Base-by-base conservation (phyloP, 2,329 filamentous ascomycete species). In the Geoglossum cookeanum region DNA sequence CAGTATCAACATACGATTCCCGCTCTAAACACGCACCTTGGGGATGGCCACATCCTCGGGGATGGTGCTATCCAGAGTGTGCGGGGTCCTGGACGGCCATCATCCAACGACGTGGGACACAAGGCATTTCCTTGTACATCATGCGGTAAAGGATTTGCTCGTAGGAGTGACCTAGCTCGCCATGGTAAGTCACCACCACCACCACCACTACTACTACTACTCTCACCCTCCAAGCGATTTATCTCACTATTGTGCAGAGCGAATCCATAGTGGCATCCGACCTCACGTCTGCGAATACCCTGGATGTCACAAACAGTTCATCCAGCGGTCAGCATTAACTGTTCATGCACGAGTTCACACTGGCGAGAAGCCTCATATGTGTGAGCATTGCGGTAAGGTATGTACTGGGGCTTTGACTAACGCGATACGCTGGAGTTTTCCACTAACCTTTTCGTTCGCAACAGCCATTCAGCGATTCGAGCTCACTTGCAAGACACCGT, bases 341-440 rank as follows among this genome's bases (percentile, higher is more conserved):
- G 92, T 98, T 6, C 92, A 97, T 70, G 84, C 87, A 66, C 85
- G 92, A 64, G 90, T 96, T 22, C 92, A 98, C 70, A 97, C 92
- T 1, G 92, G 92, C 62, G 92, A 97, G 73, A 98, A 98, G 72
- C 92, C 92, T 55, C 92, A 98, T 66, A 91, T 92, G 81, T 98
- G 92, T 68, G 92, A 96, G 71, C 82, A 87, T 61, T 97, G 92
- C 69, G 87, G 88, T 69, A 97, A 97, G 83, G 90, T 95, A 75
- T 65, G 78, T 62, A 33, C 47, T 15, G 53, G 39, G 3, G 5
- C 29, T 17, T 44, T 3, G 7, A 33, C 5, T 17, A 27, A 57
- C 3, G 3, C 32, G 5, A 30, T 22, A 17, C 13, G 4, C 11
- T 58, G n/a, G 55, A 35, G 27, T 55, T 56, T 29, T 39, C 59